Base-by-base conservation (phyloP, 768 basidiomycete species). In the Tylopilus rubrobrunneus region DNA sequence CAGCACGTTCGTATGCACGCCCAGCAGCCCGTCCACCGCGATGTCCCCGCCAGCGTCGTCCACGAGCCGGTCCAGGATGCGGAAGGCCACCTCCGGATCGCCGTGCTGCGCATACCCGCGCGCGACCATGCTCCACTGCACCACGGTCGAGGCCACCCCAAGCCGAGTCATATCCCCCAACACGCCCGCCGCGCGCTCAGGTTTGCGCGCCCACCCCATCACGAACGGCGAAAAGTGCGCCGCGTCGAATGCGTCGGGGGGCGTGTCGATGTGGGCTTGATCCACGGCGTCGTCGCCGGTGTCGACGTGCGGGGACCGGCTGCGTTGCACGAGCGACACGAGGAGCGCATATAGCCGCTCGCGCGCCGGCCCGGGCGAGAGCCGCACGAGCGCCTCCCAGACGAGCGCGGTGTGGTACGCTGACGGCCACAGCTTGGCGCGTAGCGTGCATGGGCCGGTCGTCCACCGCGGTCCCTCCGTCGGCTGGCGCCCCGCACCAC, bases 161-260 rank as follows among this genome's bases (percentile, higher is more conserved):
- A 78, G 60, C 7, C 60, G 48, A 4, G 72, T 44, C 82, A 87
- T 85, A 61, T 86, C 83, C n/a, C 57, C 57, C 37, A 87, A 48
- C 19, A 85, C 71, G 21, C 59, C 55, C 0, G 70, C 60, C 0
- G 78, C 80, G 28, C 64, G 62, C 5, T 59, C 45, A 1, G 74
- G 62, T 5, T 25, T 25, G 5, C 25, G 1, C 55, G 58, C 4
- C 62, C 82, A 69, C 19, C 64, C 65, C 34, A 69, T 64, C 39
- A 86, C 66, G 62, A 87, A 87, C 0, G 81, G 76, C 1, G 74
- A 79, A 62, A 87, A 88, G 56, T 73, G 71, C 34, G 68, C 60
- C 31, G 64, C 58, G 56, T 71, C 74, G 68, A 68, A 56, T 17
- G 72, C 57, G 23, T 69, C 62, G 0, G 60, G 67, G 29, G 61